These are phyloP conservation scores for Dictyostelium intermedium DNA, from an alignment of 78 protist species.

Conservation along the genomic window DNA sequence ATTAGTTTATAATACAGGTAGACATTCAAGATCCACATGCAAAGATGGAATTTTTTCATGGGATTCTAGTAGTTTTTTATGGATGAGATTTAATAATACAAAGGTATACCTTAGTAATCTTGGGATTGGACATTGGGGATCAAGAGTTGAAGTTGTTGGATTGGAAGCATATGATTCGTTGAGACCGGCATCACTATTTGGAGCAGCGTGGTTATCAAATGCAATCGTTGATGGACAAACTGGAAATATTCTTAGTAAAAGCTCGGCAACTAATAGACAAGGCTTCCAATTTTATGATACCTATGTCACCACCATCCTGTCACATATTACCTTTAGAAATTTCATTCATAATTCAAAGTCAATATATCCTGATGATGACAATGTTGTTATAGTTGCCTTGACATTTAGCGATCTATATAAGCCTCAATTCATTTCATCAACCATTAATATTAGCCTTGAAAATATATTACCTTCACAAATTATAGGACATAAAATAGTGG, in stretches of 20 bases:
- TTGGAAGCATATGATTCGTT: slow-evolving; percentile 11
- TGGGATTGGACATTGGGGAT: slow-evolving; percentile 70
- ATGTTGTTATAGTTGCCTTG: slow-evolving; percentile 53
- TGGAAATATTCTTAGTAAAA: neutral
- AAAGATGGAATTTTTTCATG: neutral
- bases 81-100: slow-evolving; percentile 71
- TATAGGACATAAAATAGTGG: slow-evolving; percentile 32
- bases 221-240: slow-evolving; percentile 65
- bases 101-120: neutral
- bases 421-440: slow-evolving; percentile 74
- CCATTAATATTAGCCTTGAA: neutral
- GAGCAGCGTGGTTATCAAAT: slow-evolving; percentile 37
- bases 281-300: slow-evolving; percentile 90
- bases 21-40: slow-evolving; percentile 25
- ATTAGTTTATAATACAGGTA: slow-evolving; percentile 30
- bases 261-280: neutral
- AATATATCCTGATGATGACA: slow-evolving; percentile 14
- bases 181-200: slow-evolving; percentile 53
- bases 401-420: slow-evolving; percentile 72
- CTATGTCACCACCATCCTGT: slow-evolving; percentile 37
- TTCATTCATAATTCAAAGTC: neutral
- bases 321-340: slow-evolving; percentile 56
- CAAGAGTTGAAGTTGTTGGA: slow-evolving; percentile 6
- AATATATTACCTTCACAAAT: neutral
- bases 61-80: neutral